phyloP scores from a whole-genome alignment of 768 basidiomycete genomes.

The Suillus subaureus region DNA sequence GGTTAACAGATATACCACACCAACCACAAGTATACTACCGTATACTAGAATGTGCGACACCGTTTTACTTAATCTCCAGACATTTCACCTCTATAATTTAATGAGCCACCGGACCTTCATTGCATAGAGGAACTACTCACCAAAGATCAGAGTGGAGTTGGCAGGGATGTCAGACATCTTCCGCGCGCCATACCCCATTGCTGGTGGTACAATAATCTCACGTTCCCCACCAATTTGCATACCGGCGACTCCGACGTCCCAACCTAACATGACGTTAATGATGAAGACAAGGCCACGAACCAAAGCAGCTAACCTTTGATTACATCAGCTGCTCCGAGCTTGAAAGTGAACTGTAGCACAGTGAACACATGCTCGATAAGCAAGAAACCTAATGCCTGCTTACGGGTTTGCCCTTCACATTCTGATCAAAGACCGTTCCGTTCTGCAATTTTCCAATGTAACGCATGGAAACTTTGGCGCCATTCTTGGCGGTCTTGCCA shows the following conservation, averaged over 20 bases:
- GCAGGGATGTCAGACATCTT: constrained; percentile 67
- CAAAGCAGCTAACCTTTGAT: constrained; percentile 67
- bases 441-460: constrained; percentile 90
- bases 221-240: constrained; percentile 94
- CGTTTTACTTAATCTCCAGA: constrained; percentile 59
- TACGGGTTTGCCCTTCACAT: constrained; percentile 85
- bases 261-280: constrained; percentile 46
- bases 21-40: not conserved
- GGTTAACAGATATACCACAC: not conserved
- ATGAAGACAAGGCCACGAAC: constrained; percentile 10
- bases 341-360: constrained; percentile 65
- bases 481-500: constrained; percentile 86
- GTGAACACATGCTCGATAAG: not conserved
- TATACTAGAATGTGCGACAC: not conserved
- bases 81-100: constrained; percentile 66
- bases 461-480: constrained; percentile 80
- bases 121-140: constrained; percentile 42
- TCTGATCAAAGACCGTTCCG: constrained; percentile 78
- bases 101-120: not conserved
- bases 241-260: constrained; percentile 91
- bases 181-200: constrained; percentile 70
- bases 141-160: constrained; percentile 83
- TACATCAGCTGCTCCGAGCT: constrained; percentile 84
- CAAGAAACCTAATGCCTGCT: constrained; percentile 29
- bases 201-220: constrained; percentile 70